A percentile compares a stretch with the other conserved stretches of the same genome.
Evolutionary conservation across 371 early-diverging fungal species (phyloP).

Genomic region (Mortierella sp.): DNA sequence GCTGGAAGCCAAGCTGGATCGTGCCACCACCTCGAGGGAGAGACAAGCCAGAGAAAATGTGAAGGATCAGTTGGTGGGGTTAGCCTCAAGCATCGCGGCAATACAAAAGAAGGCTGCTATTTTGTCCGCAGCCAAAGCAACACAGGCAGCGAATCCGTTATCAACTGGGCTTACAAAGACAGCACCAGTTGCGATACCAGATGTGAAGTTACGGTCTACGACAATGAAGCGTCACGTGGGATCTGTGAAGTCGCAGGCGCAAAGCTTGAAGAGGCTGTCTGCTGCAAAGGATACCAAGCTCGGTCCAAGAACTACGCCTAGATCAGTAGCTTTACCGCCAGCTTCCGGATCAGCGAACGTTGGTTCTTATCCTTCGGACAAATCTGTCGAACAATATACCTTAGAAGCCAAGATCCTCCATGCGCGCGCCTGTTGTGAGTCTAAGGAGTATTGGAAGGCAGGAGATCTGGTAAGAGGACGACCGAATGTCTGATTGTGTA

Average conservation of each 20-base stretch:
- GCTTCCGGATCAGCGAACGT: background rate
- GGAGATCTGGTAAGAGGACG: conserved; percentile 16
- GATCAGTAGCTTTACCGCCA: background rate
- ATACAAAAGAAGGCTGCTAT: conserved; percentile 4
- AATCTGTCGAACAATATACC: background rate
- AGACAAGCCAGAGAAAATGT: conserved; percentile 7
- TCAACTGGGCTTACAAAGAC: background rate
- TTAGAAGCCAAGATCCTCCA: conserved; percentile 6
- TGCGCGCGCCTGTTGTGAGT: conserved; percentile 15
- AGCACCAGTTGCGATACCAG: conserved; percentile 7
- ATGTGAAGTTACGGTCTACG: conserved; percentile 6
- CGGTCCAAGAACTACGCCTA: background rate
- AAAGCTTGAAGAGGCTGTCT: background rate
- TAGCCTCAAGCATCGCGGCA: conserved; percentile 1
- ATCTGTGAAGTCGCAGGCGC: background rate
- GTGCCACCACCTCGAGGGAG: background rate
- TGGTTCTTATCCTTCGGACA: background rate
- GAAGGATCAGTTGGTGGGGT: background rate
- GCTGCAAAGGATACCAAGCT: background rate
- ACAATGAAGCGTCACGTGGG: conserved; percentile 9
- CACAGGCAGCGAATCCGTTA: background rate
- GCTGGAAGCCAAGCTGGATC: background rate
- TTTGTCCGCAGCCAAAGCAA: conserved; percentile 2
- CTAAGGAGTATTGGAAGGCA: conserved; percentile 15
- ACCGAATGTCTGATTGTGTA: background rate